These are phyloP conservation scores for Blastomyces parvus DNA, from an alignment of 2,329 filamentous ascomycete species.

Conservation along the genomic window DNA sequence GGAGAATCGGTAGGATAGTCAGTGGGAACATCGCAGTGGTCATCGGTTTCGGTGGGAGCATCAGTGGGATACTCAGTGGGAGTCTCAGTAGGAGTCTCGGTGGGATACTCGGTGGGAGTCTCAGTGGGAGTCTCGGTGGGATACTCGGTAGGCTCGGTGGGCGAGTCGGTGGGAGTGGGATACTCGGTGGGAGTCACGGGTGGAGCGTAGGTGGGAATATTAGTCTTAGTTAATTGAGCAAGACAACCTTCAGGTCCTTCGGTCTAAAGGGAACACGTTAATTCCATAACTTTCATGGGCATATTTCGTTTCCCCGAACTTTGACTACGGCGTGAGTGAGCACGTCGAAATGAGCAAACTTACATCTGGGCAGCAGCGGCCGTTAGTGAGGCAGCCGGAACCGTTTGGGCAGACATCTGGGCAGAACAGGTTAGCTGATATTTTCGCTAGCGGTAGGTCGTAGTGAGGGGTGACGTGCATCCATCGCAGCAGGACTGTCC, in stretches of 20 bases:
- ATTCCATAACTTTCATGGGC: not conserved
- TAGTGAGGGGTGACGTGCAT: constrained; percentile 15
- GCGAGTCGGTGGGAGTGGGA: constrained; percentile 6
- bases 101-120: not conserved
- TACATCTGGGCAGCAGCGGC: constrained; percentile 17
- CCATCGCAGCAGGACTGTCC: constrained; percentile 19
- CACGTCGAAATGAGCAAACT: not conserved
- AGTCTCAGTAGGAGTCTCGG: not conserved
- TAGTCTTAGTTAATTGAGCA: constrained; percentile 10
- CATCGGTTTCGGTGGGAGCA: not conserved
- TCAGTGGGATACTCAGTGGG: not conserved
- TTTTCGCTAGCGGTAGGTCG: not conserved
- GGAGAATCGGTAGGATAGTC: not conserved
- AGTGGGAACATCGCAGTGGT: too few relatives aligned
- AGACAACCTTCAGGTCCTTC: constrained; percentile 13
- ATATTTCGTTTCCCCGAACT: not conserved
- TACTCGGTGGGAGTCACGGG: not conserved
- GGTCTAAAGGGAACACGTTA: constrained; percentile 7
- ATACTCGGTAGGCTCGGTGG: not conserved
- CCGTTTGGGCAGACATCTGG: constrained; percentile 15
- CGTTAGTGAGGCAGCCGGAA: constrained; percentile 15
- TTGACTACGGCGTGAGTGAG: not conserved
- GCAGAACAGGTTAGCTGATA: not conserved
- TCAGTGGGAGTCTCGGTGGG: not conserved
- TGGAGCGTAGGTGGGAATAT: not conserved